Base-by-base conservation (phyloP, 306 rosid genomes). In the Citrullus colocynthis region DNA sequence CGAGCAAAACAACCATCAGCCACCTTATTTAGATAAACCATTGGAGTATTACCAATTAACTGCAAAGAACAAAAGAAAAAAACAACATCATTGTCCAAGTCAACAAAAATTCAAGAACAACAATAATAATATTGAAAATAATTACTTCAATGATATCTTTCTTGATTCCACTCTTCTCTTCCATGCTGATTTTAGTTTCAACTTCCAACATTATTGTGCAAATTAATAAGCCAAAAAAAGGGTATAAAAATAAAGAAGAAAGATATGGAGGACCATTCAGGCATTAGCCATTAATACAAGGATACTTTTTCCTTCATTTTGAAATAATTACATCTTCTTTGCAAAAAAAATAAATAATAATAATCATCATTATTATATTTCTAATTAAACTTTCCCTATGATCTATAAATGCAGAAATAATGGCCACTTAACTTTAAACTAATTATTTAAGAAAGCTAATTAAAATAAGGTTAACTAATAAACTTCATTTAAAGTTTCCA, bases 21-120 rank as follows among this genome's bases (percentile, higher is more conserved):
- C 21, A 92, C 85, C 36, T 90, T 83, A 80, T 85, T 90, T 76
- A 92, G 86, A 76, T 85, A 88, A 5, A 87, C 90, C 87, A 87
- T 81, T 36, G 97, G 90, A 41, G 96, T 88, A 56, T 87, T 84
- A 6, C 91, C 96, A 12, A 90, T 84, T 79, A 90, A 75, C 96
- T 90, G 81, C 79, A 83, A 36, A 36, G 39, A 36, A 36, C 39
- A 24, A 62, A 58, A 49, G 6, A 21, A 9, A 51, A 37, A 15
- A 75, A 5, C 44, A 39, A 41, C 9, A 41, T 41, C 7, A 41
- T 41, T 42, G 2, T 42, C 52, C 52, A 48, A 48, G 52, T 48
- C 52, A 48, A 15, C 15, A 48, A 48, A 11, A 48, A 48, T 48
- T 48, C 16, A 48, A 48, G 52, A 48, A 48, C 15, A 48, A 42